These are phyloP conservation scores for Hymenoscyphus fraxineus DNA, from an alignment of 2,329 filamentous ascomycete species.

Conservation along the genomic window DNA sequence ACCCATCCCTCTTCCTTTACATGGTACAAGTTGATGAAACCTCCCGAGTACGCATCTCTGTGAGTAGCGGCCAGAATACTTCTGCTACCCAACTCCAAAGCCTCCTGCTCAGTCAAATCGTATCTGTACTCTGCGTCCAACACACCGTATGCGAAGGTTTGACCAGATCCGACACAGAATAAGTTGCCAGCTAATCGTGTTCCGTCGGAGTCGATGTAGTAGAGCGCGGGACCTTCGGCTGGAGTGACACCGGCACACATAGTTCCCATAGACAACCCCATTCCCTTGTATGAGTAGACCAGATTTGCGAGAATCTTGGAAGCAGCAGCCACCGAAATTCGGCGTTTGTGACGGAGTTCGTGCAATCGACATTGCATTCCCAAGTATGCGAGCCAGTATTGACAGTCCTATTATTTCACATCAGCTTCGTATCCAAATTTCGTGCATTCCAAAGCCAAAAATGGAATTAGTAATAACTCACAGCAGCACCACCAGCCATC, in stretches of 20 bases:
- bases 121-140: conserved; percentile 93
- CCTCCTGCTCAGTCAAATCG: conserved; percentile 81
- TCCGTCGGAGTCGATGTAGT: conserved; percentile 98
- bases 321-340: conserved; percentile 94
- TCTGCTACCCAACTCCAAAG: conserved; percentile 82
- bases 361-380: conserved; percentile 99
- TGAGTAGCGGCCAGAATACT: conserved; percentile 96
- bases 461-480: conserved; percentile 40
- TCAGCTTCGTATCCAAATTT: conserved; percentile 8
- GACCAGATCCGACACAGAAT: conserved; percentile 96
- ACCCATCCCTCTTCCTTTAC: conserved; percentile 99
- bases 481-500: conserved; percentile 95
- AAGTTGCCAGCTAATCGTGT: conserved; percentile 89
- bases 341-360: conserved; percentile 98
- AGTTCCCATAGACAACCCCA: conserved; percentile 98
- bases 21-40: conserved; percentile 97
- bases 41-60: conserved; percentile 96
- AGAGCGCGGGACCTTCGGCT: conserved; percentile 92
- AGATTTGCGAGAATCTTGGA: conserved; percentile 98
- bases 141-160: conserved; percentile 98
- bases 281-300: conserved; percentile 97
- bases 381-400: conserved; percentile 99
- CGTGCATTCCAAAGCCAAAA: background rate
- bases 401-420: conserved; percentile 66
- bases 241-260: conserved; percentile 98